phyloP scores from a whole-genome alignment of 176 grass and related monocot genomes.

The Oryza rufipogon region DNA sequence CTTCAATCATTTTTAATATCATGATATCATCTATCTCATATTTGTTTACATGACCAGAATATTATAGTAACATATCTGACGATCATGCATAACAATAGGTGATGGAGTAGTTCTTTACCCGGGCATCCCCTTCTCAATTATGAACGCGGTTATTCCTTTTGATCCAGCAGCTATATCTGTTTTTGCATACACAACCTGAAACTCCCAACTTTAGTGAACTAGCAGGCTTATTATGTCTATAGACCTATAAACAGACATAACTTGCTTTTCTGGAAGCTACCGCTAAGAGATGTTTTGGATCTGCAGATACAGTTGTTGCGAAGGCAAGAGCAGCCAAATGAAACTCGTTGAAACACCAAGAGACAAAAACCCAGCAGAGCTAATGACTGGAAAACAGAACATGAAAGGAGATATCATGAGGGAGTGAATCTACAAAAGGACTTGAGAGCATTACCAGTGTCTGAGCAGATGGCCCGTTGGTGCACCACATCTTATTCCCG shows the following conservation, averaged over 20 bases:
- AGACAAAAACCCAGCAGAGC: slow-evolving; percentile 14
- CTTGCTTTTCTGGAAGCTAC: background rate
- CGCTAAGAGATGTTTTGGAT: background rate
- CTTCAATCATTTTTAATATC: background rate
- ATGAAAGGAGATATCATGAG: background rate
- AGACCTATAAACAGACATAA: slow-evolving; percentile 14
- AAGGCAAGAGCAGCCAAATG: background rate
- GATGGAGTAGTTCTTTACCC: slow-evolving; percentile 58
- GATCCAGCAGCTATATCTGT: slow-evolving; percentile 81
- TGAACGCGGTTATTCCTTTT: slow-evolving; percentile 97
- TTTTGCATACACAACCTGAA: slow-evolving; percentile 97
- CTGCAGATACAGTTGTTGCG: background rate
- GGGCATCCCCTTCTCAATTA: slow-evolving; percentile 96
- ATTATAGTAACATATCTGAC: background rate
- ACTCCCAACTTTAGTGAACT: slow-evolving; percentile 41
- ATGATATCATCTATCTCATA: background rate
- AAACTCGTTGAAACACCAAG: slow-evolving; percentile 13
- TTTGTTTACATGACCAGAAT: background rate
- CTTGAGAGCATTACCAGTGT: slow-evolving; percentile 63
- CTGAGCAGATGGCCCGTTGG: slow-evolving; percentile 91
- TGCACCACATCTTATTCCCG: slow-evolving; percentile 99
- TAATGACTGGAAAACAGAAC: background rate
- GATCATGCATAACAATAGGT: background rate
- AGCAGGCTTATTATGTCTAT: background rate
- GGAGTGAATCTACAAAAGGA: background rate